Evolutionary conservation across 805 yeast genomes (phyloP), one percentile per base, ranked within the genome.

Genomic region (Starmerella gropengiesseri): DNA sequence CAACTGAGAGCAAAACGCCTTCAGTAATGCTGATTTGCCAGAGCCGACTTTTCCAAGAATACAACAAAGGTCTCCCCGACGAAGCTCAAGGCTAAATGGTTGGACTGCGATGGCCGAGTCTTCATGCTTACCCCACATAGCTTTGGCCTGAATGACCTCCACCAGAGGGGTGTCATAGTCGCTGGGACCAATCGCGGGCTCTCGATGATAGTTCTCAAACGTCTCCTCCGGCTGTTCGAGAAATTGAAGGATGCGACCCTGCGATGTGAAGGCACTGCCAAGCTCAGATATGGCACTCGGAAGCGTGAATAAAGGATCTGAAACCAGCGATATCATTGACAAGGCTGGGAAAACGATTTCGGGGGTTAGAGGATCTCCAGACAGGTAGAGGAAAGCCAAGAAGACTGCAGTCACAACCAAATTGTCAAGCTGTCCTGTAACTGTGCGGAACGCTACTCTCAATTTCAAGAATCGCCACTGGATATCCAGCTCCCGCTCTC

Each of bases 31-130:
- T 13, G 93, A 78, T 58, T 87, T 87, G 50, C 96, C 97, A 16
- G 82, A 67, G 26, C 96, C 97, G 40, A 89, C 95, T 53, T 73
- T 74, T 26, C 96, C 96, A 26, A 86, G 85, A 49, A 87, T 71
- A 64, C 96, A 87, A 47, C 77, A 74, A 50, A 87, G 67, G 47
- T 83, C 81, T 44, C 91, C 93, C 54, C 81, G 81, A 40, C 67
- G 71, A 9, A 86, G 80, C 18, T 55, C 60, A 45, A 82, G 73
- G 53, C 75, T 74, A 38, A 84, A 71, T 50, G 77, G 66, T 46
- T 73, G 74, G 56, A 87, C 67, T 1, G 82, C 87, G 12, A 78
- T 17, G 7, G 28, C 8, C 5, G 35, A 30, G 5, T 41, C 38
- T 1, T 14, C 26, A n/a, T 23, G 44, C 9, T 19, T 28, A 8